phyloP scores from a whole-genome alignment of 768 basidiomycete genomes.

The Mycena albidolilacea region DNA sequence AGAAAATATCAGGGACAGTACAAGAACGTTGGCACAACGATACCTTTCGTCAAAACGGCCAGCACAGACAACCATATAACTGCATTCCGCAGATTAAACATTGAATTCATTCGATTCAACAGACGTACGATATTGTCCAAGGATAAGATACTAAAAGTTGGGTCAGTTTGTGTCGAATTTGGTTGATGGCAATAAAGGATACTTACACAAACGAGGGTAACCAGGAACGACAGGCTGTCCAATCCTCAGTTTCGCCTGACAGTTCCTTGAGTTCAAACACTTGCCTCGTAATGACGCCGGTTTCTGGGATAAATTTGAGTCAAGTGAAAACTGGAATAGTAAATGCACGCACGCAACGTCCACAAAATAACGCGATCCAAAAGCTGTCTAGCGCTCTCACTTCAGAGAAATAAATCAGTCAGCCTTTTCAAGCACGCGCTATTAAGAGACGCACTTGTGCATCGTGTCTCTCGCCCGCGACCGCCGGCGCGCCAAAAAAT shows the following conservation, averaged over 20 bases:
- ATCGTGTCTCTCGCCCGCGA: slow-evolving; percentile 22
- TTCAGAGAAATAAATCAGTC: not conserved
- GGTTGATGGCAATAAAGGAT: not conserved
- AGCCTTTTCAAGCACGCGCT: not conserved
- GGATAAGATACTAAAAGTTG: slow-evolving; percentile 33
- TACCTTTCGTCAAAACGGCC: slow-evolving; percentile 37
- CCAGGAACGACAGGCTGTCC: slow-evolving; percentile 35
- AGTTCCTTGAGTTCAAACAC: not conserved
- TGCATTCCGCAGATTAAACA: not conserved
- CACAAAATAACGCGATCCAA: slow-evolving; percentile 39
- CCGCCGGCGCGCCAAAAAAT: slow-evolving; percentile 34
- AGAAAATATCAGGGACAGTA: not conserved
- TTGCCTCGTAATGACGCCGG: slow-evolving; percentile 40
- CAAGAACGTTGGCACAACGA: not conserved
- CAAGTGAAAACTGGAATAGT: not conserved
- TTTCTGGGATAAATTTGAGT: slow-evolving; percentile 30
- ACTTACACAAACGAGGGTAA: slow-evolving; percentile 35
- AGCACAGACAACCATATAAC: slow-evolving; percentile 41
- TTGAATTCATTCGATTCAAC: not conserved
- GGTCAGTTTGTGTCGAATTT: slow-evolving; percentile 1
- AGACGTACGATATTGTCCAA: slow-evolving; percentile 34
- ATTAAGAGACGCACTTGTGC: slow-evolving; percentile 30
- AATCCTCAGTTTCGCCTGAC: not conserved
- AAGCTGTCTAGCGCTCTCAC: slow-evolving; percentile 37
- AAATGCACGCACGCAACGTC: slow-evolving; percentile 34